Evolutionary conservation across 1,284 basidiomycete genomes (phyloP).

Genomic region (Moesziomyces antarcticus): DNA sequence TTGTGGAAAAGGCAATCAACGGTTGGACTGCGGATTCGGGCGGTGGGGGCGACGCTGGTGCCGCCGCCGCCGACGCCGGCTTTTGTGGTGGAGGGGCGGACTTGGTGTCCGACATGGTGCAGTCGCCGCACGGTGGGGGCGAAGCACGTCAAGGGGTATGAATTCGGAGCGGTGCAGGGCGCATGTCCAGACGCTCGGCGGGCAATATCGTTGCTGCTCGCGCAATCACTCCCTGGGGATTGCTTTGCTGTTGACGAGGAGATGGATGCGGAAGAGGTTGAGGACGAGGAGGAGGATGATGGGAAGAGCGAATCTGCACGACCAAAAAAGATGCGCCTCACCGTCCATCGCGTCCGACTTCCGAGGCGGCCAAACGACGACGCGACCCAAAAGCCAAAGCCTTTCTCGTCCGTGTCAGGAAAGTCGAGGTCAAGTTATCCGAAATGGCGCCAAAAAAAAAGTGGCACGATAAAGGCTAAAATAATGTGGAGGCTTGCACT

Average conservation of each 20-base stretch:
- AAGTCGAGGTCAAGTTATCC: neutral
- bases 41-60: constrained; percentile 2
- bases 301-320: neutral
- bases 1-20: constrained; percentile 65
- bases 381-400: neutral
- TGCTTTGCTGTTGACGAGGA: neutral
- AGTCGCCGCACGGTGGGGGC: no score
- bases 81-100: constrained; percentile 1
- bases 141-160: neutral
- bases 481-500: no score
- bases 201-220: no score
- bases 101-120: constrained; percentile 19
- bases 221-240: no score
- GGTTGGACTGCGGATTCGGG: constrained; percentile 41
- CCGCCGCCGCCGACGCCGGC: constrained; percentile 6
- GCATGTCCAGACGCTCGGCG: neutral
- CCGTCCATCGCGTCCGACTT: constrained; percentile 8
- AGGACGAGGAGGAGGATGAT: neutral
- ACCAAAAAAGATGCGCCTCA: neutral
- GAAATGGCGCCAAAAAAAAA: neutral
- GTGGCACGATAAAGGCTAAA: neutral
- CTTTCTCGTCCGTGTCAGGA: neutral
- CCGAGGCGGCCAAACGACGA: neutral
- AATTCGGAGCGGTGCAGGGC: neutral
- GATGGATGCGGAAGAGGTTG: no score